Conservation (phyloP, 2,329 filamentous ascomycete genomes). For the Pestalotiopsis fici region DNA sequence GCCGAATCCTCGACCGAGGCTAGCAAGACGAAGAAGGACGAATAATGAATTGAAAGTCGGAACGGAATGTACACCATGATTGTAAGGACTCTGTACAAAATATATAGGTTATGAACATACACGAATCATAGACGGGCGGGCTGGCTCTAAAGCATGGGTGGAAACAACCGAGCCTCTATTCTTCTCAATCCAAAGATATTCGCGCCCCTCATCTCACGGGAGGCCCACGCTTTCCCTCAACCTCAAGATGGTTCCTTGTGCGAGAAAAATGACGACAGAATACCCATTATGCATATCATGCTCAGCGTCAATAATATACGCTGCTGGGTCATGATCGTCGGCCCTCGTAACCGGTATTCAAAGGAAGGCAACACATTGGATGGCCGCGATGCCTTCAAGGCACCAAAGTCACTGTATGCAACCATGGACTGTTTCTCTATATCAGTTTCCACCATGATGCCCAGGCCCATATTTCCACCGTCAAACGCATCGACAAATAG, state of each 20-base stretch:
- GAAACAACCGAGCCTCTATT: constrained; percentile 10
- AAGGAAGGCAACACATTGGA: not conserved
- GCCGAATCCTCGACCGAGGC: constrained; percentile 5
- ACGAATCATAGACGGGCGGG: constrained; percentile 15
- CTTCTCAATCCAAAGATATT: constrained; percentile 13
- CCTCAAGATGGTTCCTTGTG: not conserved
- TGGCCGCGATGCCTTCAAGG: not conserved
- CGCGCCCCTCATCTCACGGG: not conserved
- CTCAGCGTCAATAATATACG: constrained; percentile 31
- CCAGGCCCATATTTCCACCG: not conserved
- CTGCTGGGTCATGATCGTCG: constrained; percentile 23
- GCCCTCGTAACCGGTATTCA: constrained; percentile 11
- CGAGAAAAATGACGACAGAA: constrained; percentile 16
- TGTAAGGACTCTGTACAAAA: constrained; percentile 1
- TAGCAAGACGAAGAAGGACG: constrained; percentile 20
- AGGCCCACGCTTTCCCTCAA: not conserved
- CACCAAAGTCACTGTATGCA: constrained; percentile 1
- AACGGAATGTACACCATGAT: constrained; percentile 1
- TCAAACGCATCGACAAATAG: not conserved
- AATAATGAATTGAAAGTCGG: constrained; percentile 11
- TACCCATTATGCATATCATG: constrained; percentile 26
- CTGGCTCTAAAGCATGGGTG: not conserved
- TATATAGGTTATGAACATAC: constrained; percentile 4
- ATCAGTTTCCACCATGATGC: constrained; percentile 9
- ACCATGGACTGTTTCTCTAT: constrained; percentile 21